Base-by-base conservation (phyloP, 2,329 filamentous ascomycete species). In the Verticillium nonalfalfae region DNA sequence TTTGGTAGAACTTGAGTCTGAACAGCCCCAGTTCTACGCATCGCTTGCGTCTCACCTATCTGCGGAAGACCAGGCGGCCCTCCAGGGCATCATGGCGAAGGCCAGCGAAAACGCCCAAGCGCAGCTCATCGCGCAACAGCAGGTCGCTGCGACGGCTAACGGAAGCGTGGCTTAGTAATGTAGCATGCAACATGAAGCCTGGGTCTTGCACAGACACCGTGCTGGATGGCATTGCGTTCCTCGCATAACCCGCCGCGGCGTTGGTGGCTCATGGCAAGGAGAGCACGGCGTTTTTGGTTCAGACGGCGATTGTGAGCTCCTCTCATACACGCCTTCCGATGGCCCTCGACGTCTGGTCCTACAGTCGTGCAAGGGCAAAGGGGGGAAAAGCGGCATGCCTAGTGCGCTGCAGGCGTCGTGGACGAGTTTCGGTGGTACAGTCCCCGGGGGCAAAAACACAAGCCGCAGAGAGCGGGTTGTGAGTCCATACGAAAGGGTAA, bases 11-110 rank as follows among this genome's bases (percentile, higher is more conserved):
- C 85, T 98, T 72, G 92, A 97, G 84, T 88, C 90, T 78, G 90
- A 93, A 69, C 93, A 97, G 71, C 93, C 94, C 15, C 90, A 93
- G 67, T 89, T 97, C 67, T 99, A 98, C 73, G 81, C 88, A 54
- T 88, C 82, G 62, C 81, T 99, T 62, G 92, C 91, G 26, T 86
- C 89, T 67, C 90, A 91, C 64, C 84, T 98, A 50, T 87, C 85
- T 40, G 81, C 86, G 0, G 91, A 95, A 58, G 93, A 98, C 72
- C 91, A 95, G 73, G 84, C 84, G 65, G 83, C 96, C 57, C 85
- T 98, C 64, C 88, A 96, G 73, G 84, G 81, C 26, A 91, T 94
- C 61, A 85, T 96, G 74, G 90, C 90, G 61, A 82, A 83, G 68
- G 77, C 77, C 1, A 75, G 79, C 59, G 77, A 80, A 67, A 74